Conservation (phyloP, 2,329 filamentous ascomycete genomes). For the Camillea tinctor region DNA sequence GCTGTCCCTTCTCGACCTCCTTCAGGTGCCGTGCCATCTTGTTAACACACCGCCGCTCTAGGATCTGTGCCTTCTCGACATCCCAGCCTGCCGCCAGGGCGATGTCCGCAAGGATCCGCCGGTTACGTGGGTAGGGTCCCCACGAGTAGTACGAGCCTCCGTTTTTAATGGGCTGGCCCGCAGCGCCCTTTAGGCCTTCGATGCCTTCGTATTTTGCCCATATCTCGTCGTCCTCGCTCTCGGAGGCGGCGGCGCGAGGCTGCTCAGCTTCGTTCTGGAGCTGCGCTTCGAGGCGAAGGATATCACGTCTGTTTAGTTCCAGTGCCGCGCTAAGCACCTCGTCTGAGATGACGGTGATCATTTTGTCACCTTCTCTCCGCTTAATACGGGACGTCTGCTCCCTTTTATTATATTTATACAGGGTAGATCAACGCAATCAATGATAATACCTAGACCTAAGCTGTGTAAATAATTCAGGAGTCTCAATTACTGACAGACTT, state of each 20-base stretch:
- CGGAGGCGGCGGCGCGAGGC: background rate
- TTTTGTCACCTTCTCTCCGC: background rate
- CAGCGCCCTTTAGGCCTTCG: conserved; percentile 5
- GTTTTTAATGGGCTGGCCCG: conserved; percentile 7
- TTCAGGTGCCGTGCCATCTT: background rate
- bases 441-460: too few species aligned
- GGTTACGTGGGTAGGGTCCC: conserved; percentile 13
- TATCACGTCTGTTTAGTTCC: conserved; percentile 14
- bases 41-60: conserved; percentile 7
- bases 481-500: too few species aligned
- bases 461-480: too few species aligned
- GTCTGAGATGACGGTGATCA: conserved; percentile 12
- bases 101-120: conserved; percentile 13
- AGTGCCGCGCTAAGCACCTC: conserved; percentile 12
- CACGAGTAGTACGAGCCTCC: conserved; percentile 10
- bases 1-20: too few species aligned
- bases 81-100: conserved; percentile 13
- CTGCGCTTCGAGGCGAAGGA: conserved; percentile 1
- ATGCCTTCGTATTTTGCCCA: conserved; percentile 11
- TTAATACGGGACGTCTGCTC: too few species aligned
- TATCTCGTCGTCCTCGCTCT: conserved; percentile 9
- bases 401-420: too few species aligned
- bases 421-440: too few species aligned
- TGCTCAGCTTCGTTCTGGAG: background rate
- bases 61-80: conserved; percentile 7